phyloP scores from a whole-genome alignment of 805 yeast genomes.

The Wickerhamomyces silvicola region DNA sequence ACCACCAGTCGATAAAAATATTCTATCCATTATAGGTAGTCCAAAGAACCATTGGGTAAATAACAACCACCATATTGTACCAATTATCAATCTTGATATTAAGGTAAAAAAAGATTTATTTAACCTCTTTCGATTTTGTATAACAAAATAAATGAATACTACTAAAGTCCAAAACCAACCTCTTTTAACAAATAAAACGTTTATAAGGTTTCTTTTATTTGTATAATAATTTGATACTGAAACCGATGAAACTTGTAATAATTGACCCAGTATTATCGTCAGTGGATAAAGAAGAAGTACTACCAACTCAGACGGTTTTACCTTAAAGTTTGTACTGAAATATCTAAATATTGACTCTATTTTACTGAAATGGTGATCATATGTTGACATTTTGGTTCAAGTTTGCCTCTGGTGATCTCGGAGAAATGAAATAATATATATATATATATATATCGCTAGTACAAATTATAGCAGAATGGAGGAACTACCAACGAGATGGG shows the following conservation, averaged over 20 bases:
- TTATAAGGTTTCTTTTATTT: slow-evolving; percentile 65
- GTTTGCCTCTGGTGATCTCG: too few relatives aligned
- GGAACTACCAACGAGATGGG: slow-evolving; percentile 75
- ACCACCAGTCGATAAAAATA: slow-evolving; percentile 82
- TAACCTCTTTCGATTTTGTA: slow-evolving; percentile 11
- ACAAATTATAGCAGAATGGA: slow-evolving; percentile 15
- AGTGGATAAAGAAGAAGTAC: slow-evolving; percentile 27
- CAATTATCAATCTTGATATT: slow-evolving; percentile 8
- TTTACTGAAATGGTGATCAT: too few relatives aligned
- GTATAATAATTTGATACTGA: slow-evolving; percentile 23
- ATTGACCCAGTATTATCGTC: slow-evolving; percentile 45
- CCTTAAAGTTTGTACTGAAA: slow-evolving; percentile 3
- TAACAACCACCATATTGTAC: slow-evolving; percentile 73
- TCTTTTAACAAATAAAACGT: slow-evolving; percentile 69
- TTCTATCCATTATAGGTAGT: slow-evolving; percentile 80
- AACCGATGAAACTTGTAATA: slow-evolving; percentile 28
- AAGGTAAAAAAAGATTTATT: slow-evolving; percentile 4
- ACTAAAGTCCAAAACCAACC: slow-evolving; percentile 91
- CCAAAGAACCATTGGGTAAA: slow-evolving; percentile 89
- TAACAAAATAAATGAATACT: slow-evolving; percentile 26
- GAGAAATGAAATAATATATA: too few relatives aligned
- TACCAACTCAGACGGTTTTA: slow-evolving; percentile 9
- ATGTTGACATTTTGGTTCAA: too few relatives aligned
- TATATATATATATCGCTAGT: too few relatives aligned
- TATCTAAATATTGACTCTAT: too few relatives aligned